Base-by-base conservation (phyloP, 2,329 filamentous ascomycete genomes). In the Stachybotrys chartarum region DNA sequence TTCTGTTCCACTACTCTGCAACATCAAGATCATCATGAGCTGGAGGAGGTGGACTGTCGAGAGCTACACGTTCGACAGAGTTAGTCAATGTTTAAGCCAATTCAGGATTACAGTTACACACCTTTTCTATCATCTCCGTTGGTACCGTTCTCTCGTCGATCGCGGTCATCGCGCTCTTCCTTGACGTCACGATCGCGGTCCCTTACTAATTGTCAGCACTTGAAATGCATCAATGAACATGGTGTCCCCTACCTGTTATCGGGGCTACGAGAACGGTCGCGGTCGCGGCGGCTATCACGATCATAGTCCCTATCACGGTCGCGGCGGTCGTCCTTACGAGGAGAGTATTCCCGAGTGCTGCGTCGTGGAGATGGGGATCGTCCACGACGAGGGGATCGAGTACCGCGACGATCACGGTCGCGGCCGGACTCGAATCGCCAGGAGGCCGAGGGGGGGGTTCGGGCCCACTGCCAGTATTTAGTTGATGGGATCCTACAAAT, bases 351-450 rank as follows among this genome's bases (percentile, higher is more conserved):
- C 60, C 88, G 85, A 55, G 82, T 83, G 69, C 85, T 82, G 64
- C 88, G 86, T 61, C 91, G 87, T 60, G 91, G 90, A 60, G 87
- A 89, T 55, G 88, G 88, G 59, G 90, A 88, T 58, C 90, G 87
- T 63, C 87, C 80, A 59, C 84, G 81, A 58, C 85, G 84, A 60
- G 84, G 84, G 63, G 84, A 84, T 54, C 83, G 82, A 62, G 78
- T 81, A 60, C 66, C 65, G 59, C 77, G 79, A 57, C 84, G 82
- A 58, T 87, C 84, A 61, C 85, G 88, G 66, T 91, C 88, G 67
- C 88, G 85, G 58, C 92, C 93, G 63, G 91, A 91, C 73, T 97
- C 94, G 71, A 99, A 99, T 59, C 94, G 90, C 94, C 94, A 99
- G 32, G 92, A 97, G 54, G 94, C 94, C 63, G 94, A 97, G 52